Conservation (phyloP, 2,329 filamentous ascomycete species). For the Cadophora luteo-olivacea region DNA sequence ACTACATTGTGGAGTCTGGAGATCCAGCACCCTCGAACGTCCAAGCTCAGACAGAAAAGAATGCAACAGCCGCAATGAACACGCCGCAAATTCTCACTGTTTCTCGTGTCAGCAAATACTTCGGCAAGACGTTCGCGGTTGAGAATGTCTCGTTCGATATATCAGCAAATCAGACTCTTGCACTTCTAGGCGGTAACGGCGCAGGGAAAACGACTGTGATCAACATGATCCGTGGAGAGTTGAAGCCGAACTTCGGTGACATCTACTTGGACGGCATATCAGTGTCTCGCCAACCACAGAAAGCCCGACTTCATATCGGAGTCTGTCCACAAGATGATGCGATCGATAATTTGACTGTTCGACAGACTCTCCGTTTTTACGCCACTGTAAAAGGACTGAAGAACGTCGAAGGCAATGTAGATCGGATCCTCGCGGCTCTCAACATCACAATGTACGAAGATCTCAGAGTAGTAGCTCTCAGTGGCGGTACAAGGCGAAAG, state of each 20-base stretch:
- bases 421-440: slow-evolving; percentile 41
- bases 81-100: slow-evolving; percentile 59
- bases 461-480: slow-evolving; percentile 40
- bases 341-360: slow-evolving; percentile 45
- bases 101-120: slow-evolving; percentile 66
- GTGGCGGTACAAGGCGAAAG: slow-evolving; percentile 45
- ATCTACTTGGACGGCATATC: slow-evolving; percentile 66
- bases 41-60: slow-evolving; percentile 34
- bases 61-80: slow-evolving; percentile 39
- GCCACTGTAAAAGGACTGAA: slow-evolving; percentile 44
- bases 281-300: slow-evolving; percentile 47
- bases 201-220: slow-evolving; percentile 72
- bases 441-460: slow-evolving; percentile 41
- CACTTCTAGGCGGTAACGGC: slow-evolving; percentile 69
- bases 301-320: slow-evolving; percentile 39
- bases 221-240: slow-evolving; percentile 68
- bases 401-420: slow-evolving; percentile 40
- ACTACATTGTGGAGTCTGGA: slow-evolving; percentile 37
- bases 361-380: slow-evolving; percentile 45
- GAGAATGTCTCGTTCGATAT: slow-evolving; percentile 70
- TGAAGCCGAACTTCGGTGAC: slow-evolving; percentile 62
- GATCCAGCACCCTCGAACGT: slow-evolving; percentile 36
- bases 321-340: slow-evolving; percentile 47
- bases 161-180: slow-evolving; percentile 65
- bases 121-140: slow-evolving; percentile 64